A percentile compares a stretch with the other conserved stretches of the same genome.
Evolutionary conservation across 768 basidiomycete species (phyloP).

Genomic region (Hericium erinaceus): DNA sequence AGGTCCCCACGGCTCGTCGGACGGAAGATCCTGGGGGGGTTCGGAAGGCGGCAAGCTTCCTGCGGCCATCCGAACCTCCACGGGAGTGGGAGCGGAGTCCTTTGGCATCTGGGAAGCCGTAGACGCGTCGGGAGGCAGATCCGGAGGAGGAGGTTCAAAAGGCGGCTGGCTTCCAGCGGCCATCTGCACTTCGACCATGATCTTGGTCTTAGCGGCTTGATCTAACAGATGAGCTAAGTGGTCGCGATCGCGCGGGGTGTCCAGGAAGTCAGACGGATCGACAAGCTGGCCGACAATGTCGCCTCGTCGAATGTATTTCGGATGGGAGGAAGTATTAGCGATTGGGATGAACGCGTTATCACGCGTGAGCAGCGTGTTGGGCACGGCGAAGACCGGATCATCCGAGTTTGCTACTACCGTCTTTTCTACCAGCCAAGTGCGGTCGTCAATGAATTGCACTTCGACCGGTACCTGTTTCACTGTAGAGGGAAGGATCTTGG

Average conservation of each 20-base stretch:
- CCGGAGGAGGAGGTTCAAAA: no score
- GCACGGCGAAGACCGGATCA: background rate
- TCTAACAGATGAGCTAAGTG: no score
- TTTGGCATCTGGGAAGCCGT: no score
- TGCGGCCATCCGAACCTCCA: no score
- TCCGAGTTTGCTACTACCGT: background rate
- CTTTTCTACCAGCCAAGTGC: background rate
- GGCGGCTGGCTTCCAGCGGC: no score
- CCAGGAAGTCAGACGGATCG: background rate
- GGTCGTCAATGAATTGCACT: no score
- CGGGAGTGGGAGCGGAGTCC: no score
- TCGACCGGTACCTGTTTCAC: background rate
- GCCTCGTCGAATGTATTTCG: background rate
- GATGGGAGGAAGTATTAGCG: background rate
- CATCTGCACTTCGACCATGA: no score
- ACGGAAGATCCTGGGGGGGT: no score
- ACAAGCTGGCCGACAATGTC: background rate
- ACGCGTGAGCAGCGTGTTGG: background rate
- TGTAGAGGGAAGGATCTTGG: background rate
- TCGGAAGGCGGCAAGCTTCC: no score
- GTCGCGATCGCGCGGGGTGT: background rate
- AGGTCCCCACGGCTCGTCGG: background rate
- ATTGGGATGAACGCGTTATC: background rate
- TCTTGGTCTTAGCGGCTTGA: background rate
- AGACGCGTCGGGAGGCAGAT: no score